Evolutionary conservation across 2,329 filamentous ascomycete genomes (phyloP), one percentile per base, ranked within the genome.

Genomic region (Aspergillus persii): DNA sequence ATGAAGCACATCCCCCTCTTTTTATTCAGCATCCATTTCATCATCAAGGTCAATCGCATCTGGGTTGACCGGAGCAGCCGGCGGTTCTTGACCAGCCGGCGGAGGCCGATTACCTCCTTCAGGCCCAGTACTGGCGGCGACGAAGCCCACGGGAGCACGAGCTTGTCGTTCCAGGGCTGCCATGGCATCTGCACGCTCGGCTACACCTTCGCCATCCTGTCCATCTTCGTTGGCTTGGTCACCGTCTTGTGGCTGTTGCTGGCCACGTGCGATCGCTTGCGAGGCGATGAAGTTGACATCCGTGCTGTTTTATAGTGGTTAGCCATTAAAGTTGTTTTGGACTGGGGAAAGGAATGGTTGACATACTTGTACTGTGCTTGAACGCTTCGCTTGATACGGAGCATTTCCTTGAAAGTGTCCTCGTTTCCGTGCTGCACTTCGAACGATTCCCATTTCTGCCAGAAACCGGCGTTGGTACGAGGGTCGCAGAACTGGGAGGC

Each of bases 391-490:
- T 98, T 99, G 81, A 99, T 92, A 31, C 95, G 89, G 63, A 98
- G 83, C 95, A 99, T 99, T 75, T 99, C 95, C 80, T 96, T 97
- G 83, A 96, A 99, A 0, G 96, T 99, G 75, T 99, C 95, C 75
- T 99, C 96, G 77, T 99, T 99, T 65, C 95, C 95, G 72, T 99
- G 95, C 74, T 96, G 90, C 26, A 98, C 92, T 77, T 99, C 96
- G 76, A 99, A 99, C 56, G 88, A 84, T 76, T 99, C 95, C 95
- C 95, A 99, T 74, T 94, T 96, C 68, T 88, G 84, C 96, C 96
- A 99, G 79, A 98, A 99, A 15, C 85, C 87, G 7, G 90, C 88
- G 66, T 91, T 92, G 12, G 92, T 96, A 56, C 96, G 84, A 8
- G 95, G 95, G 75, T 99, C 96, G 78, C 92, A 96, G 77, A 98